Conservation (phyloP, 148 eudicot species). For the Agrostemma githago region DNA sequence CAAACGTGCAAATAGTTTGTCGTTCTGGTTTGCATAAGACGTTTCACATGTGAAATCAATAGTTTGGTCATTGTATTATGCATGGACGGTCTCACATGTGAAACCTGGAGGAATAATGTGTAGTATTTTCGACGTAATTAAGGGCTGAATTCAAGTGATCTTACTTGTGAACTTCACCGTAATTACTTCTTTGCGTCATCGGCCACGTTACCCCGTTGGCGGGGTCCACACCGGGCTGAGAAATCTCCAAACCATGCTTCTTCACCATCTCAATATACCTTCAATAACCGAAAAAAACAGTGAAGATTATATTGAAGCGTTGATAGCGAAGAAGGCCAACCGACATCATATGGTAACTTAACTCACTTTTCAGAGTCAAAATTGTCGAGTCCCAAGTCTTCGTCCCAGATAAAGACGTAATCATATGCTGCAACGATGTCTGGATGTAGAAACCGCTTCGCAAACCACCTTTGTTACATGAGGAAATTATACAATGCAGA, state of each 20-base stretch:
- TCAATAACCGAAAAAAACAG: constrained; percentile 12
- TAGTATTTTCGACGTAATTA: too few species aligned
- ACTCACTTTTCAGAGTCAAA: constrained; percentile 87
- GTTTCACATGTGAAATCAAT: not conserved
- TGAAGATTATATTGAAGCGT: not conserved
- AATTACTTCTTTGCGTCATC: constrained; percentile 58
- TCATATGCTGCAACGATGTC: constrained; percentile 88
- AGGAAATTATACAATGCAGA: not conserved
- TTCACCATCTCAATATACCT: constrained; percentile 75
- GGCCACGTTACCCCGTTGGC: constrained; percentile 45
- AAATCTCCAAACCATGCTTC: constrained; percentile 86
- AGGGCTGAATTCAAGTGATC: not conserved
- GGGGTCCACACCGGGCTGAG: constrained; percentile 90
- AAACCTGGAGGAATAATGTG: not conserved
- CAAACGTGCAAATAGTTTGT: too few species aligned
- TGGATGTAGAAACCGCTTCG: constrained; percentile 90
- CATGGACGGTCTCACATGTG: not conserved
- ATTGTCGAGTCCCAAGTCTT: constrained; percentile 83
- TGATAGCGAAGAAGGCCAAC: not conserved
- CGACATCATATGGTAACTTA: not conserved
- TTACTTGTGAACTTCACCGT: constrained; percentile 86
- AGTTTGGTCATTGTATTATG: too few species aligned
- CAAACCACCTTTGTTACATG: constrained; percentile 75
- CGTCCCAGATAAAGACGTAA: constrained; percentile 93
- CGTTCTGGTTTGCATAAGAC: not conserved